Evolutionary conservation across 441 rosid species (phyloP).

Genomic region (Raphanus hybrid): DNA sequence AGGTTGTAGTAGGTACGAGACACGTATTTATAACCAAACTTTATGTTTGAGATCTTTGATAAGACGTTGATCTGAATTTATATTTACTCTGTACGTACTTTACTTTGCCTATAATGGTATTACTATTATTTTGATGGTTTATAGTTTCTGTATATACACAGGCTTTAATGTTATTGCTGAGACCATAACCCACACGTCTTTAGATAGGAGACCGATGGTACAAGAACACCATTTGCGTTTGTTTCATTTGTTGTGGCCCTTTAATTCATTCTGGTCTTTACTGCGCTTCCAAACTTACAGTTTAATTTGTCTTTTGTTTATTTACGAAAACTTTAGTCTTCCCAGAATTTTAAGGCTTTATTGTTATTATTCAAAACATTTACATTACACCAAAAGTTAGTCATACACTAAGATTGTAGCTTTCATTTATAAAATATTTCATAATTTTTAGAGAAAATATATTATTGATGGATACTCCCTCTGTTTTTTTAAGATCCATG

Average conservation of each 20-base stretch:
- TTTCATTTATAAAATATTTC: too few relatives aligned
- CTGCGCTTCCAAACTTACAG: neutral
- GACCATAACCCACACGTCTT: conserved; percentile 32
- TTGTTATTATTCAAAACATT: neutral
- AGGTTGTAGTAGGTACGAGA: conserved; percentile 33
- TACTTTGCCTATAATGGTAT: neutral
- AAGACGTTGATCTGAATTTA: conserved; percentile 16
- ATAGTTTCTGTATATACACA: conserved; percentile 1
- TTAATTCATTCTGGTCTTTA: neutral
- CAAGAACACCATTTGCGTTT: conserved; percentile 18
- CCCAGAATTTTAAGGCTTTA: neutral
- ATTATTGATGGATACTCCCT: too few relatives aligned
- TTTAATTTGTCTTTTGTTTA: conserved; percentile 21
- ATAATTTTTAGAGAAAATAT: too few relatives aligned
- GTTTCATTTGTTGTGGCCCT: conserved; percentile 3
- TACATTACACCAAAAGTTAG: neutral
- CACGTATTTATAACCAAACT: conserved; percentile 19
- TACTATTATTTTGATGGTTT: too few relatives aligned
- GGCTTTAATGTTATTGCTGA: conserved; percentile 30
- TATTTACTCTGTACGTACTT: neutral
- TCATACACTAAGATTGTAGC: neutral
- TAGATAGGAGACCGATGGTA: conserved; percentile 36
- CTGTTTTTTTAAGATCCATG: too few relatives aligned
- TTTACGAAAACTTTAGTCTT: neutral
- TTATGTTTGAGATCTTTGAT: conserved; percentile 33